Conservation (phyloP, 2,329 filamentous ascomycete genomes). For the Diplodia sapinea region DNA sequence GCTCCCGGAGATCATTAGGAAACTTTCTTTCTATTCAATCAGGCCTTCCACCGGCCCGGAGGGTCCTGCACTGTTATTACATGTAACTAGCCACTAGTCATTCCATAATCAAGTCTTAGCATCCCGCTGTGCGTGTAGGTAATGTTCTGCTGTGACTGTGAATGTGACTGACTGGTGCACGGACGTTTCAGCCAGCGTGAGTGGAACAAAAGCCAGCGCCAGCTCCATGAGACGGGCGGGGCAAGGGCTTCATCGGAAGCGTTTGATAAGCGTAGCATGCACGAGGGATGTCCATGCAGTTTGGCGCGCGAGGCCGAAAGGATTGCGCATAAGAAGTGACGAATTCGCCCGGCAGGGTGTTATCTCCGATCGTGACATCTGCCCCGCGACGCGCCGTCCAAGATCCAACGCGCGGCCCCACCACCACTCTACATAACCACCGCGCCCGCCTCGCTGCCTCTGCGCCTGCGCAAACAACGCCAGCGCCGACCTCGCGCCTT, state of each 20-base stretch:
- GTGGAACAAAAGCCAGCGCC: background rate
- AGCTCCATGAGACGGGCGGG: conserved; percentile 2
- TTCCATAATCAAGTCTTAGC: too few relatives aligned
- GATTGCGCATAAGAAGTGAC: background rate
- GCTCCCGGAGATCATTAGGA: too few relatives aligned
- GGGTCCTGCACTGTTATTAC: too few relatives aligned
- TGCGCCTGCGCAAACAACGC: background rate
- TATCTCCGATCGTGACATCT: conserved; percentile 22
- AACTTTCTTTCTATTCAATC: too few relatives aligned
- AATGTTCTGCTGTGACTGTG: too few relatives aligned
- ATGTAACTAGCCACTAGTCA: too few relatives aligned
- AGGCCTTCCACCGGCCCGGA: too few relatives aligned
- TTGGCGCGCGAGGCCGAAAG: background rate
- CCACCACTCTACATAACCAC: conserved; percentile 11
- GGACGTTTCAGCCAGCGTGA: conserved; percentile 1
- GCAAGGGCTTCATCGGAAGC: background rate
- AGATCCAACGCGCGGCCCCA: conserved; percentile 1
- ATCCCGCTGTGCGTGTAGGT: too few relatives aligned
- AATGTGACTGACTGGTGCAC: background rate
- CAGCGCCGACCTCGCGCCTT: background rate
- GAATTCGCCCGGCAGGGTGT: background rate
- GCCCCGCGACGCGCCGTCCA: conserved; percentile 4
- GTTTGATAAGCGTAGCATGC: conserved; percentile 15
- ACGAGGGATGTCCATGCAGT: background rate
- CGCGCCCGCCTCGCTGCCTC: background rate